Percentiles rank a stretch among this genome's conserved stretches.
phyloP scores from a whole-genome alignment of 2,329 filamentous ascomycete genomes.

The Xylaria sp. region DNA sequence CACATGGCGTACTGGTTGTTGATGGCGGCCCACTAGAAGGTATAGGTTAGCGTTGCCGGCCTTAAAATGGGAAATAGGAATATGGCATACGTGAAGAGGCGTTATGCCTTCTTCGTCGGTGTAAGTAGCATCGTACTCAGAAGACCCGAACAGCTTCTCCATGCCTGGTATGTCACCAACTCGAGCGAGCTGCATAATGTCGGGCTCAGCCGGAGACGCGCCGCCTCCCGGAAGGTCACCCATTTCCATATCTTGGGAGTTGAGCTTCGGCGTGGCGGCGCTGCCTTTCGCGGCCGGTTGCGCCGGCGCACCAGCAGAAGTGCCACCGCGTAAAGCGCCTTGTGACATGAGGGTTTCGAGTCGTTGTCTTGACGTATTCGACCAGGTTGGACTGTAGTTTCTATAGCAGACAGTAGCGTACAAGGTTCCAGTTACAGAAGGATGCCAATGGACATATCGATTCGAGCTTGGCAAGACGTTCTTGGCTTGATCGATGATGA shows the following conservation, averaged over 20 bases:
- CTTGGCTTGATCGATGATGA: constrained; percentile 1
- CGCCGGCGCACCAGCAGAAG: constrained; percentile 55
- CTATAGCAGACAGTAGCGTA: not conserved
- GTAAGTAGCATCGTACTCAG: constrained; percentile 83
- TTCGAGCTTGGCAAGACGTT: constrained; percentile 1
- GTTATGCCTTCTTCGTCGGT: constrained; percentile 94
- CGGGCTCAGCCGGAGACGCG: constrained; percentile 64
- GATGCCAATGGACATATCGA: constrained; percentile 30
- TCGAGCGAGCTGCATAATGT: constrained; percentile 95
- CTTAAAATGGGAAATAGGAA: not conserved
- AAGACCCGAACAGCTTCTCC: constrained; percentile 87
- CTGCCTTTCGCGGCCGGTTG: constrained; percentile 66
- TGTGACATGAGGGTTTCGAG: constrained; percentile 53
- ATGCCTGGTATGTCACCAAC: constrained; percentile 87
- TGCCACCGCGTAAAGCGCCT: constrained; percentile 50
- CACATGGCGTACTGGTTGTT: constrained; percentile 99
- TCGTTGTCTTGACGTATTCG: constrained; percentile 10
- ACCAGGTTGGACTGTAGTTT: not conserved
- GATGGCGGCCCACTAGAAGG: constrained; percentile 90
- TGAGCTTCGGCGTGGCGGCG: constrained; percentile 65
- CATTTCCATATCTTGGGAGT: constrained; percentile 65
- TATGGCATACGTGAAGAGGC: constrained; percentile 79
- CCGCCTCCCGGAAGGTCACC: constrained; percentile 58
- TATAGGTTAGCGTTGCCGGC: constrained; percentile 31
- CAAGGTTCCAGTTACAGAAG: constrained; percentile 13